Evolutionary conservation across 2,329 filamentous ascomycete species (phyloP), one percentile per base, ranked within the genome.

Genomic region (Botryosphaeria agaves): DNA sequence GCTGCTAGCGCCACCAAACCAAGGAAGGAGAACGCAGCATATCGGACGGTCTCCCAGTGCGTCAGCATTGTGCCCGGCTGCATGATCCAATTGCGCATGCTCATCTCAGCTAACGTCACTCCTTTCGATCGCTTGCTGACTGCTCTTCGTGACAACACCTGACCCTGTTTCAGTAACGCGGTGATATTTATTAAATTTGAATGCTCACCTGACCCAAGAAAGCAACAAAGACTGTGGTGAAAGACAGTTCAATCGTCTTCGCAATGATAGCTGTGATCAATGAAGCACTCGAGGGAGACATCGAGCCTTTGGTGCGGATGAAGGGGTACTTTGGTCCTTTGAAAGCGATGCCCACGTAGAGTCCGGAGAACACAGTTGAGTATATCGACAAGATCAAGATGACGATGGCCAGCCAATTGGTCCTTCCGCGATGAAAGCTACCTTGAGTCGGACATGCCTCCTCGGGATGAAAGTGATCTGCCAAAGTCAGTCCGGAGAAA

Each of bases 171-270:
- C 15, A 64, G 62, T 32, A 81, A 66, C 0, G 79, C 75, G 32
- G 76, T 59, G 14, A 76, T 63, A n/a, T 70, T 82, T 11, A 87
- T 53, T n/a, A n/a, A n/a, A n/a, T n/a, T n/a, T n/a, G n/a, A n/a
- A n/a, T n/a, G n/a, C n/a, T n/a, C 0, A 78, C 66, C 46, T 89
- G 81, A 0, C 81, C 81, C 0, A 85, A 47, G 32, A 79, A 79
- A 0, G 75, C 67, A 1, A 85, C 75, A 36, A 82, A 79, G 0
- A 81, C 72, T 0, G 79, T 82, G 3, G 82, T 77, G 43, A 84
- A 87, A 0, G 75, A 72, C 38, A 85, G 46, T 51, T 87, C 81
- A 28, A 85, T 80, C 0, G 75, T 68, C 51, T 85, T 87, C 5
- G 80, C 76, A 20, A 82, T 56, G 2, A 82, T 51, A 0, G 77